Conservation (phyloP, 2,329 filamentous ascomycete genomes). For the Sarocladium kiliense region DNA sequence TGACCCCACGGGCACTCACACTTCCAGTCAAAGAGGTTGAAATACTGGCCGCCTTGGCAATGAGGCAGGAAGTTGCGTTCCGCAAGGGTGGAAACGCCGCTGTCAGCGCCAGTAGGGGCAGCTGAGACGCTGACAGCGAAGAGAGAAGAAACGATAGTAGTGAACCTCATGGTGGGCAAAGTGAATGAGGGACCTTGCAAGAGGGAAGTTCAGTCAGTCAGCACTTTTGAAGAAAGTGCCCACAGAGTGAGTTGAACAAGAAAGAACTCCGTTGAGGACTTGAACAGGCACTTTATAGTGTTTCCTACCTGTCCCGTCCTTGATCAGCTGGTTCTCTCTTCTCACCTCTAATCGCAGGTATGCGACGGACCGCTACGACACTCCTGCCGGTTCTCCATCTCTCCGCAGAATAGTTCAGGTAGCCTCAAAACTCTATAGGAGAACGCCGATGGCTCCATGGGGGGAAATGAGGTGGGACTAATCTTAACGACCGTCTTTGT, state of each 20-base stretch:
- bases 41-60: neutral
- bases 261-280: neutral
- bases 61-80: neutral
- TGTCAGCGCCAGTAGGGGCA: neutral
- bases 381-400: too few relatives aligned
- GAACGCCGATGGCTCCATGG: neutral
- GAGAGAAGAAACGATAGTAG: neutral
- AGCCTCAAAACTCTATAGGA: neutral
- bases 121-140: slow-evolving; percentile 3
- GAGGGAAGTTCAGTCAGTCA: neutral
- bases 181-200: neutral
- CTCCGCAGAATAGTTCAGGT: too few relatives aligned
- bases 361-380: too few relatives aligned
- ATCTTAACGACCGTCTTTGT: neutral
- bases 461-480: neutral
- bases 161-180: neutral
- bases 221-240: neutral
- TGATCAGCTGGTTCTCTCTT: neutral
- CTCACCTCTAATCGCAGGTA: too few relatives aligned
- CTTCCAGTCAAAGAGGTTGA: slow-evolving; percentile 3
- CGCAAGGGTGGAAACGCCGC: neutral
- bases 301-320: neutral
- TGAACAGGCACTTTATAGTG: neutral
- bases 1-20: slow-evolving; percentile 7
- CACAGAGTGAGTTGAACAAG: neutral